Evolutionary conservation across 2,329 filamentous ascomycete species (phyloP), one percentile per base, ranked within the genome.

Genomic region (Colletotrichum destructivum): DNA sequence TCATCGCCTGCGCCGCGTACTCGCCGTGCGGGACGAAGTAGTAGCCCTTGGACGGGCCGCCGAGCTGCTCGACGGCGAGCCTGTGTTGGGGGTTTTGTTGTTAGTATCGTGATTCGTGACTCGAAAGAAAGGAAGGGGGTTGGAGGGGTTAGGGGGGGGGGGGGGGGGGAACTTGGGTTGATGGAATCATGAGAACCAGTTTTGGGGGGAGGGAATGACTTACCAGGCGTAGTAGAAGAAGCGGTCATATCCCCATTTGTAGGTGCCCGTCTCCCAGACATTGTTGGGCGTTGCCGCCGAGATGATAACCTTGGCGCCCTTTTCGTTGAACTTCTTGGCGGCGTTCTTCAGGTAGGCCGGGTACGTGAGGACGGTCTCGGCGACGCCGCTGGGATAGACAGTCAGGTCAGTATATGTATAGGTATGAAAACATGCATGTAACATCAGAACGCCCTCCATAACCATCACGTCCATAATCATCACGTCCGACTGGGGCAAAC

Each of bases 301-400:
- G 55, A 92, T 82, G 70, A 92, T 84, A 49, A 92, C 90, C 38
- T 85, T 87, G 2, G 89, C 90, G 0, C 90, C 90, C 76, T 89
- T 90, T 26, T 81, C 82, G 8, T 85, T 82, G 75, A 90, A 86
- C 49, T 83, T 78, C 51, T 83, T 84, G 23, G 89, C 85, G 0
- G 90, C 90, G 71, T 89, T 86, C 63, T 86, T 84, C 55, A 92
- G 78, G 79, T 92, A 92, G 42, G 85, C 85, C 4, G 87, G 86
- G 78, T 88, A 92, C 0, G 90, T 92, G 66, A 89, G 83, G 3
- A 92, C 89, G 0, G 85, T 89, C 73, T 91, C 88, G 0, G 79
- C 68, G 16, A 83, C 81, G 3, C 86, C 86, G 72, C 77, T 75
- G 44, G 76, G 40, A 54, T 11, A 4, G 26, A 26, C 4, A 26